phyloP scores from a whole-genome alignment of 805 yeast species.

The Grigorovia yakushimaensis region DNA sequence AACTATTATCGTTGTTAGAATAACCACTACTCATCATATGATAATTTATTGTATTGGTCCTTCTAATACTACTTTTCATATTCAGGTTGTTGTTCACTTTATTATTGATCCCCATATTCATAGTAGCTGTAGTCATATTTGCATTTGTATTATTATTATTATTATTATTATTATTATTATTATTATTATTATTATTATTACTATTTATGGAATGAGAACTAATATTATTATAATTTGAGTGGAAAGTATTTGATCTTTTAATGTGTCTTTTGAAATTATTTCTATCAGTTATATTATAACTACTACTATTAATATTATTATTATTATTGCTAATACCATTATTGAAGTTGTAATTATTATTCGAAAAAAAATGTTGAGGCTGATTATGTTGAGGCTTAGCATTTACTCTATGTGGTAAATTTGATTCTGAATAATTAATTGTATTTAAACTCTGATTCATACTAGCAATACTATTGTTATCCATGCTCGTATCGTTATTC shows the following conservation, averaged over 20 bases:
- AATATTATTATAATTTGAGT: not conserved
- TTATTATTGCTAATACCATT: not conserved
- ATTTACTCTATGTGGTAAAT: not conserved
- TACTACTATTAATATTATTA: not conserved
- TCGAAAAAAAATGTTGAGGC: not conserved
- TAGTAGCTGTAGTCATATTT: not conserved
- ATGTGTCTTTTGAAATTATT: not conserved
- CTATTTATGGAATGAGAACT: not conserved
- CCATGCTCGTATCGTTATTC: not conserved
- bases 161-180: not conserved
- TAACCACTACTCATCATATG: not conserved
- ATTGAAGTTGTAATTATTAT: not conserved
- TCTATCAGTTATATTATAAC: not conserved
- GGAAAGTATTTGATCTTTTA: not conserved
- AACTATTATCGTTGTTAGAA: not conserved
- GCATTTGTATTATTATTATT: not conserved
- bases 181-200: no score
- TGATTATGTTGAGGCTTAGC: not conserved
- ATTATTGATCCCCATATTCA: not conserved
- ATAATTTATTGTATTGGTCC: not conserved
- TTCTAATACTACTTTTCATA: not conserved
- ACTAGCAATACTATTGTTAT: not conserved
- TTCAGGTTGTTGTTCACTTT: not conserved
- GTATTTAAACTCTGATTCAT: not conserved
- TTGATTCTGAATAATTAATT: not conserved